Evolutionary conservation across 2,329 filamentous ascomycete species (phyloP), one percentile per base, ranked within the genome.

Genomic region (Hymenoscyphus scutula): DNA sequence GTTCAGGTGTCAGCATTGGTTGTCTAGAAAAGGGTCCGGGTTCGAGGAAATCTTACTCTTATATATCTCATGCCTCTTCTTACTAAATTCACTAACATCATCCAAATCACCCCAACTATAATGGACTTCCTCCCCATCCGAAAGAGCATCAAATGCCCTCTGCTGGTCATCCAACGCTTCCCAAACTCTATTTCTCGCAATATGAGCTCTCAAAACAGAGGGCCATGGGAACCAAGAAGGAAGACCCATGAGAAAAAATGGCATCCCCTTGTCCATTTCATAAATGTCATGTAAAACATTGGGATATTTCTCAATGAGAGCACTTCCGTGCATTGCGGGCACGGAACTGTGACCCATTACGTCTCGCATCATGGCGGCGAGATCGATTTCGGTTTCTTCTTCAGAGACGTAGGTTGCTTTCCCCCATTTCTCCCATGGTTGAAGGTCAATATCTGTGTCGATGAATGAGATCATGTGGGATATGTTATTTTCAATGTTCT

Each of bases 381-480:
- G 72, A 63, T 78, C 77, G 13, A 80, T 77, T 67, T 87, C 84
- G 15, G 80, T 83, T 59, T 81, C 77, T 30, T 76, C 73, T 1
- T 75, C 67, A 17, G 81, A 79, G 3, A 76, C 71, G 10, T 78
- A 72, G 2, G 74, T 74, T 1, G 82, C 76, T 10, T 78, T 73
- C 19, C 77, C 79, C n/a, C 73, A 75, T 37, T 84, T 80, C 70
- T 89, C 87, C 86, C 87, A 89, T 1, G 77, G 77, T 68, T 80
- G 79, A 64, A 88, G 84, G 69, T 89, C 86, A 27, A 89, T 83
- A 2, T 80, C 75, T 19, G 84, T 86, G 7, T 79, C 76, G 41
- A 79, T 80, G 68, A 86, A 87, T 0, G 84, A 85, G 45, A 88
- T 79, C 37, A 89, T 72, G 59, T 84, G 81, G 4, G 82, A 81